Percentiles rank a stretch among this genome's conserved stretches.
Conservation (phyloP, 2,329 filamentous ascomycete species). For the Verticillium dahliae region DNA sequence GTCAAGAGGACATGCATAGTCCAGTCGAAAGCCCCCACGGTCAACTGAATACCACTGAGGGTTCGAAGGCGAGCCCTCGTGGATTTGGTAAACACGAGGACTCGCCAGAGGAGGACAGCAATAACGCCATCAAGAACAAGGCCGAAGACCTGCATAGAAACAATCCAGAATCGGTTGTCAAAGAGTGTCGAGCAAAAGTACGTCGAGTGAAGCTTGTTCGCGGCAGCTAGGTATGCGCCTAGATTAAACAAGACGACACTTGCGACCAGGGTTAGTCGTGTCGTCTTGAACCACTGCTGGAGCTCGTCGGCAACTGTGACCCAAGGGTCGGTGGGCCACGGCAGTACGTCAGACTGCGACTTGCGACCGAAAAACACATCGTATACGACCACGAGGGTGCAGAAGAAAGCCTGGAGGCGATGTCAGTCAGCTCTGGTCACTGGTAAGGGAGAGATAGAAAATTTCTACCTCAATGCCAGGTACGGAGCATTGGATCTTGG, state of each 20-base stretch:
- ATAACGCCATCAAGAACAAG: conserved; percentile 40
- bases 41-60: conserved; percentile 33
- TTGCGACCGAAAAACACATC: conserved; percentile 32
- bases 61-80: conserved; percentile 38
- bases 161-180: conserved; percentile 28
- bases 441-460: not conserved
- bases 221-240: conserved; percentile 33
- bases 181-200: conserved; percentile 41
- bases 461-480: conserved; percentile 39
- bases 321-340: conserved; percentile 36
- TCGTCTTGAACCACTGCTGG: conserved; percentile 36
- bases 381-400: conserved; percentile 35
- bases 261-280: conserved; percentile 28
- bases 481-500: conserved; percentile 42
- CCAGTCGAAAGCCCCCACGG: conserved; percentile 21
- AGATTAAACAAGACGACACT: conserved; percentile 31
- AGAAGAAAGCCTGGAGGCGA: conserved; percentile 36
- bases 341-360: conserved; percentile 11
- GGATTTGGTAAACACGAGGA: conserved; percentile 43
- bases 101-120: conserved; percentile 41
- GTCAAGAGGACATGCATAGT: conserved; percentile 9
- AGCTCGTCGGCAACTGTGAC: conserved; percentile 41
- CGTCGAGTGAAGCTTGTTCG: conserved; percentile 35
- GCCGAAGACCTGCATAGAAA: conserved; percentile 36
- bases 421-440: too few relatives aligned